Conservation (phyloP, 2,329 filamentous ascomycete species). For the Fusarium verticillioides region DNA sequence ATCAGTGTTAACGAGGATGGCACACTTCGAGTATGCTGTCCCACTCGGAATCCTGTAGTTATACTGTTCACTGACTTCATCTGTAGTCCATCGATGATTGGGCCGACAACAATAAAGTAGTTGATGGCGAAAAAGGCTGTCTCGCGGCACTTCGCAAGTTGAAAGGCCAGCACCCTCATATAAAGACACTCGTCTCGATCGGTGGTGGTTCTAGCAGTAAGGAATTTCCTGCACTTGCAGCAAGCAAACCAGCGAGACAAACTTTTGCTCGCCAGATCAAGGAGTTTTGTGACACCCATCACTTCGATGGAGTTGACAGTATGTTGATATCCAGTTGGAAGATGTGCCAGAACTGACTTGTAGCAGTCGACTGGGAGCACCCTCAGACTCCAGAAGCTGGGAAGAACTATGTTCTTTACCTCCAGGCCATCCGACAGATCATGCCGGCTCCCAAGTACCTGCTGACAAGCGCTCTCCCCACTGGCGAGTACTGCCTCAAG, state of each 20-base stretch:
- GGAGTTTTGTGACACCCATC: conserved; percentile 65
- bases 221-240: conserved; percentile 68
- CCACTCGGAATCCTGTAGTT: neutral
- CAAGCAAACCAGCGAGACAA: conserved; percentile 57
- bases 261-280: conserved; percentile 66
- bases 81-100: conserved; percentile 66
- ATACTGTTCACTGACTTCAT: neutral
- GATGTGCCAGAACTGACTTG: neutral
- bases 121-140: conserved; percentile 70
- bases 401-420: conserved; percentile 66
- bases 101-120: conserved; percentile 69
- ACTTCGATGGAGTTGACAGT: conserved; percentile 74
- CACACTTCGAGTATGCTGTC: conserved; percentile 53
- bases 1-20: conserved; percentile 50
- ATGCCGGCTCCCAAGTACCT: conserved; percentile 68
- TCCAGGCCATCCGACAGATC: conserved; percentile 63
- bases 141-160: conserved; percentile 68
- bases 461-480: conserved; percentile 70
- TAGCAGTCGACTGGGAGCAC: conserved; percentile 75
- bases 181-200: conserved; percentile 71
- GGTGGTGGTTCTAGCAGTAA: conserved; percentile 73
- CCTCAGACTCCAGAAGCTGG: conserved; percentile 65
- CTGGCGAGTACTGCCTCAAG: conserved; percentile 69
- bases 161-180: conserved; percentile 64
- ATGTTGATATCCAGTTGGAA: conserved; percentile 4